Base-by-base conservation (phyloP, 495 filamentous ascomycete species). In the Aspergillus mulundensis region DNA sequence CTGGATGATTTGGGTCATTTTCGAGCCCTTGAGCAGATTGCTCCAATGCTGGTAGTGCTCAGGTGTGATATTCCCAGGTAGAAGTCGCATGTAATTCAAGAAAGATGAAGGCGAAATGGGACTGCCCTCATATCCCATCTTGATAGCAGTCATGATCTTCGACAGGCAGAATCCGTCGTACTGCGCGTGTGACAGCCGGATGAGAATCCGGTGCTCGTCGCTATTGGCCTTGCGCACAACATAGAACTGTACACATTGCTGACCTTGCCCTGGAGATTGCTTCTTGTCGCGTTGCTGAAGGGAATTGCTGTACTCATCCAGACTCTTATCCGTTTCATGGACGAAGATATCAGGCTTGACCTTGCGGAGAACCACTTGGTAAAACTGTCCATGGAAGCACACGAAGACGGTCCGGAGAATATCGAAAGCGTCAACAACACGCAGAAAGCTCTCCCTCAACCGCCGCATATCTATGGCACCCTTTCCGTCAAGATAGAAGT, bases 81-180 rank as follows among this genome's bases (percentile, higher is more conserved):
- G 72, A 53, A 79, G 72, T 40, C 76, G 77, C 21, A 86, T 72
- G 62, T 87, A 88, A 21, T 76, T 73, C 5, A 82, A 82, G 58
- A 84, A 89, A 0, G 84, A 79, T 3, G 72, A 72, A 11, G 78
- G 62, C 1, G 72, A 65, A 6, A 83, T 62, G 4, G 66, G 57
- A 34, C 72, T 66, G n/a, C 78, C 78, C 43, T 77, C 69, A 61
- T 85, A 87, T 0, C 72, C 72, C 18, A 71, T 69, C 34, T 79
- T 71, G 24, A 84, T 74, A 11, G 83, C 81, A 4, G 71, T 60
- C 50, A 88, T 76, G 16, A 89, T 79, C 30, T 74, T 74, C 0
- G 86, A 79, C 5, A 91, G 75, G 61, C 81, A 89, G 1, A 89
- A 77, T 34, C 85, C 87, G 59, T 90, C 87, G 61, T 87, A 91